Evolutionary conservation across 768 basidiomycete genomes (phyloP).

Genomic region (Phylloporus sp.): DNA sequence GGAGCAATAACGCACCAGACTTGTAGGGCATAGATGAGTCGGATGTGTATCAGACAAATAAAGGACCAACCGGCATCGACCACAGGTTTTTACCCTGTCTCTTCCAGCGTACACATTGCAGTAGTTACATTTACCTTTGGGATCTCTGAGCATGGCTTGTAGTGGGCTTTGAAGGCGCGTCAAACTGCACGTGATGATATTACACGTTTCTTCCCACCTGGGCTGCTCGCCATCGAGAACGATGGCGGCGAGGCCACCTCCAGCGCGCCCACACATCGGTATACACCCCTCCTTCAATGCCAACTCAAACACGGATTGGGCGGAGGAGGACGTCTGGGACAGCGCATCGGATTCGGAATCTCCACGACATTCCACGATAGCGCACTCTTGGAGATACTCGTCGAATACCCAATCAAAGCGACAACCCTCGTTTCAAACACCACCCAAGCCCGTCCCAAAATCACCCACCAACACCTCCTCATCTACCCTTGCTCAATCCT

Average conservation of each 20-base stretch:
- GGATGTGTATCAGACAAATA: neutral
- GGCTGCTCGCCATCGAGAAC: slow-evolving; percentile 21
- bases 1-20: slow-evolving; percentile 31
- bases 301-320: slow-evolving; percentile 59
- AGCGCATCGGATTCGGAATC: slow-evolving; percentile 77
- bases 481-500: slow-evolving; percentile 72
- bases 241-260: slow-evolving; percentile 61
- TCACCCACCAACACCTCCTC: slow-evolving; percentile 49
- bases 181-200: neutral
- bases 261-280: slow-evolving; percentile 70
- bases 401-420: slow-evolving; percentile 21
- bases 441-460: slow-evolving; percentile 56
- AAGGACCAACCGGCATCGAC: slow-evolving; percentile 22
- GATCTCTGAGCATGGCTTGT: slow-evolving; percentile 7
- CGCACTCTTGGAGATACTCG: slow-evolving; percentile 42
- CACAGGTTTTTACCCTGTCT: slow-evolving; percentile 23
- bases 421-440: slow-evolving; percentile 33
- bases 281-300: slow-evolving; percentile 48
- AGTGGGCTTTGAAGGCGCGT: too few relatives aligned
- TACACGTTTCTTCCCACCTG: slow-evolving; percentile 9
- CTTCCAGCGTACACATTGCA: slow-evolving; percentile 20
- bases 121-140: slow-evolving; percentile 24
- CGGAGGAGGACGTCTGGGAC: slow-evolving; percentile 88
- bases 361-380: slow-evolving; percentile 49
- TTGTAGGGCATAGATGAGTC: neutral